Conservation (phyloP, 352 stramenopile species). For the Peronospora destructor region DNA sequence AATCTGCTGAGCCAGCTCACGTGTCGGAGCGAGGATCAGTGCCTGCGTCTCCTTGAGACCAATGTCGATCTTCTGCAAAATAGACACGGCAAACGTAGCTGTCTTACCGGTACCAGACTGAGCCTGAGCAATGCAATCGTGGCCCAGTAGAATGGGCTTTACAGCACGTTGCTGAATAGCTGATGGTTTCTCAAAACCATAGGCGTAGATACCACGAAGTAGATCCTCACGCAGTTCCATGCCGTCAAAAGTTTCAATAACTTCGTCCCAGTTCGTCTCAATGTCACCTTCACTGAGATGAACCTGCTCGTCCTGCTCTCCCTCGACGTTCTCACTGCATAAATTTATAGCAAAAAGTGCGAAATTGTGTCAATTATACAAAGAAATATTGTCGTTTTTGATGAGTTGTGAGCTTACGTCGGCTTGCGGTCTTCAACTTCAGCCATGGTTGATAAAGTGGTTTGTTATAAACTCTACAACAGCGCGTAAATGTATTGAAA, state of each 20-base stretch:
- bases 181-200: slow-evolving; percentile 99
- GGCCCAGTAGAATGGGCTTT: slow-evolving; percentile 95
- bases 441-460: slow-evolving; percentile 50
- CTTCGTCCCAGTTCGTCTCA: slow-evolving; percentile 98
- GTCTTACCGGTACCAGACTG: slow-evolving; percentile 99
- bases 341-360: slow-evolving; percentile 1
- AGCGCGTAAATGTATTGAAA: slow-evolving; percentile 19
- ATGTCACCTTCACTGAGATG: slow-evolving; percentile 90
- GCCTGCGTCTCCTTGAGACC: slow-evolving; percentile 94
- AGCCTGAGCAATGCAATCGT: slow-evolving; percentile 98
- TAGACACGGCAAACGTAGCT: slow-evolving; percentile 97
- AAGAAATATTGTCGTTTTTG: not conserved
- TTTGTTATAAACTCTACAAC: slow-evolving; percentile 16
- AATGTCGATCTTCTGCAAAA: slow-evolving; percentile 96
- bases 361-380: slow-evolving; percentile 5
- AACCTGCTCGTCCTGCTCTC: slow-evolving; percentile 60
- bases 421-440: slow-evolving; percentile 73
- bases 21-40: slow-evolving; percentile 97
- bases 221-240: slow-evolving; percentile 98
- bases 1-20: slow-evolving; percentile 99
- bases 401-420: slow-evolving; percentile 23
- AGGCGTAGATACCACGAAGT: slow-evolving; percentile 98
- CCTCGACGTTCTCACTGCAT: slow-evolving; percentile 48
- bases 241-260: slow-evolving; percentile 97
- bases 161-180: slow-evolving; percentile 99